phyloP scores from a whole-genome alignment of 1,284 basidiomycete species.

The Chiua sp. region DNA sequence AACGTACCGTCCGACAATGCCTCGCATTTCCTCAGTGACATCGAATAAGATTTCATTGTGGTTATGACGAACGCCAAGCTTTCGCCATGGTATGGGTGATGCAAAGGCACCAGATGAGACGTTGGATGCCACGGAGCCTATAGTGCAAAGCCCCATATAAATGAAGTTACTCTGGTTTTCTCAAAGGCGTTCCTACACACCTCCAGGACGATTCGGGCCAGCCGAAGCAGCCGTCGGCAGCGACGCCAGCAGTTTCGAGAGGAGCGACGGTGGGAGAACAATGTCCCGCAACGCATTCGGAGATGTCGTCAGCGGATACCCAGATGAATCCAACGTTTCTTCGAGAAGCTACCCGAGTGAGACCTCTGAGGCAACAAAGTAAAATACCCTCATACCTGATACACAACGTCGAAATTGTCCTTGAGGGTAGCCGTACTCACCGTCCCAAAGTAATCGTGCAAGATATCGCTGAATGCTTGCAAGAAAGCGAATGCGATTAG shows the following conservation, averaged over 20 bases:
- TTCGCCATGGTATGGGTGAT: slow-evolving; percentile 95
- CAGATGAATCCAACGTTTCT: slow-evolving; percentile 92
- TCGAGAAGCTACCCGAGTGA: slow-evolving; percentile 77
- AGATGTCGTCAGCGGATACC: slow-evolving; percentile 94
- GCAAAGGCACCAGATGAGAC: slow-evolving; percentile 75
- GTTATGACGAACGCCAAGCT: slow-evolving; percentile 82
- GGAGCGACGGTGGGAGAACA: slow-evolving; percentile 85
- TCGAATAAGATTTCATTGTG: slow-evolving; percentile 97
- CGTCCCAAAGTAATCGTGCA: slow-evolving; percentile 83
- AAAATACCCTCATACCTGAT: slow-evolving; percentile 64
- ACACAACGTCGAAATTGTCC: slow-evolving; percentile 96
- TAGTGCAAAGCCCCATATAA: slow-evolving; percentile 30
- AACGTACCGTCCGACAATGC: slow-evolving; percentile 82
- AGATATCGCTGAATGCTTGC: slow-evolving; percentile 82
- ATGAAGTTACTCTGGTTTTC: slow-evolving; percentile 21
- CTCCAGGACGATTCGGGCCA: slow-evolving; percentile 32
- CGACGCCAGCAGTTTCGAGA: slow-evolving; percentile 78
- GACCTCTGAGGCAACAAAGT: not conserved
- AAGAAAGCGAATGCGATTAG: slow-evolving; percentile 90
- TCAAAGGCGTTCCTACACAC: slow-evolving; percentile 12
- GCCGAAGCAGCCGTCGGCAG: slow-evolving; percentile 48
- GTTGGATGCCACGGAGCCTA: slow-evolving; percentile 44
- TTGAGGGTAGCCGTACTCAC: slow-evolving; percentile 72
- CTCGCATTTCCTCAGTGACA: slow-evolving; percentile 83
- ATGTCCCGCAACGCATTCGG: slow-evolving; percentile 92